These are phyloP conservation scores for Guyanaporus albipodus DNA, from an alignment of 768 basidiomycete genomes.

Conservation along the genomic window DNA sequence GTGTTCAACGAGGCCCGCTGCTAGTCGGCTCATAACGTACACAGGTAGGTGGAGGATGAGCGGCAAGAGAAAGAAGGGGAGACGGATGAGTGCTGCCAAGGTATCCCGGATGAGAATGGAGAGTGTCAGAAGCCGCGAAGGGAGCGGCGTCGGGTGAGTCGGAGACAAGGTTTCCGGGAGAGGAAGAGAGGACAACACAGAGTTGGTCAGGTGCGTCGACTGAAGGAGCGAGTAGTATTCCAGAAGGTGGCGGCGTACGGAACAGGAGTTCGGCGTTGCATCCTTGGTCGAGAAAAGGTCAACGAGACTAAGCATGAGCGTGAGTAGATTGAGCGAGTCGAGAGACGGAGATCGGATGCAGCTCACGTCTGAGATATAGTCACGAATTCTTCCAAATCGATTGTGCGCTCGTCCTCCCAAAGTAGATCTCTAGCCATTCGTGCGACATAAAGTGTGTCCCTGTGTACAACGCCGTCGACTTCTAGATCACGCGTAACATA, in stretches of 20 bases:
- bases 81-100: slow-evolving; percentile 59
- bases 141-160: slow-evolving; percentile 60
- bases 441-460: slow-evolving; percentile 87
- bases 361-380: slow-evolving; percentile 87
- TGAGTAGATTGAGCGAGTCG: slow-evolving; percentile 20
- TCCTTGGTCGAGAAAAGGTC: slow-evolving; percentile 79
- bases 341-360: slow-evolving; percentile 19
- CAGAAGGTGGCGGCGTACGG: slow-evolving; percentile 66
- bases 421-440: slow-evolving; percentile 91
- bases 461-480: slow-evolving; percentile 33
- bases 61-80: slow-evolving; percentile 90
- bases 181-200: slow-evolving; percentile 78
- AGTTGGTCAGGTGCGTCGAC: slow-evolving; percentile 79
- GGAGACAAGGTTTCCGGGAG: slow-evolving; percentile 85
- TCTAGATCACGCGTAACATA: slow-evolving; percentile 11
- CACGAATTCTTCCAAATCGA: slow-evolving; percentile 80
- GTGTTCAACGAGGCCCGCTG: slow-evolving; percentile 69
- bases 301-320: slow-evolving; percentile 57
- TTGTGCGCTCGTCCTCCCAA: slow-evolving; percentile 79
- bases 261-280: slow-evolving; percentile 53
- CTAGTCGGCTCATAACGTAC: slow-evolving; percentile 76
- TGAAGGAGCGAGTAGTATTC: slow-evolving; percentile 87
- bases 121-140: slow-evolving; percentile 79
- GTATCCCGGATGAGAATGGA: slow-evolving; percentile 76
- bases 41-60: slow-evolving; percentile 80